Percentiles rank a stretch among this genome's conserved stretches.
These are phyloP conservation scores for Mitragyna speciosa DNA, from an alignment of 257 asterid genomes.

Conservation along the genomic window DNA sequence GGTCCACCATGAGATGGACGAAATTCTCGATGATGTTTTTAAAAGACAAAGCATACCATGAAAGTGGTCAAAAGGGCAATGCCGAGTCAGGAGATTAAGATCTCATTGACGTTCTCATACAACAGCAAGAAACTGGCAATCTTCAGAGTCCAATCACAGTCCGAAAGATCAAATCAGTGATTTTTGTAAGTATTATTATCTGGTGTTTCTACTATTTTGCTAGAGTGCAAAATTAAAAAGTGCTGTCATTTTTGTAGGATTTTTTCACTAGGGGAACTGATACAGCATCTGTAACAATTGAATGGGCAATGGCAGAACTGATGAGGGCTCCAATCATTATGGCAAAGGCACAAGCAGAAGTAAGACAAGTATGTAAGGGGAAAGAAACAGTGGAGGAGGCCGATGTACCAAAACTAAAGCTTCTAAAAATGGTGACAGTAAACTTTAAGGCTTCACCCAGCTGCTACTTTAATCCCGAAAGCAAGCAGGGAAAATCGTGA, in stretches of 20 bases:
- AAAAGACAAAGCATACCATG: neutral
- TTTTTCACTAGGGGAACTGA: neutral
- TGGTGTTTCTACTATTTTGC: no score
- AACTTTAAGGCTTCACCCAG: conserved; percentile 7
- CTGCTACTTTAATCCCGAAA: conserved; percentile 1
- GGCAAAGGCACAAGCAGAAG: conserved; percentile 5
- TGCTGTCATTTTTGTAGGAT: neutral
- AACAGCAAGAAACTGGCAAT: neutral
- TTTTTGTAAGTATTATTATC: no score
- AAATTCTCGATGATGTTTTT: neutral
- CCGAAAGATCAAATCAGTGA: neutral
- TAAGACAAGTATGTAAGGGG: neutral
- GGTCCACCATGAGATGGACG: neutral
- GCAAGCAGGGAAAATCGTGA: neutral
- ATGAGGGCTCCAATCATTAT: neutral
- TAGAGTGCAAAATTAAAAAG: no score
- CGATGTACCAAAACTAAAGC: neutral
- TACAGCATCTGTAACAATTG: neutral
- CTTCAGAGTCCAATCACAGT: neutral
- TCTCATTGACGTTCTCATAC: neutral
- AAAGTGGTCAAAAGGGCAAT: neutral
- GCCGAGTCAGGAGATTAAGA: neutral
- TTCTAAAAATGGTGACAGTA: neutral
- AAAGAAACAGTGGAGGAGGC: neutral
- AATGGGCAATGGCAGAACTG: conserved; percentile 15